Conservation (phyloP, 1,284 basidiomycete genomes). For the Exobasidium cylindrosporum region DNA sequence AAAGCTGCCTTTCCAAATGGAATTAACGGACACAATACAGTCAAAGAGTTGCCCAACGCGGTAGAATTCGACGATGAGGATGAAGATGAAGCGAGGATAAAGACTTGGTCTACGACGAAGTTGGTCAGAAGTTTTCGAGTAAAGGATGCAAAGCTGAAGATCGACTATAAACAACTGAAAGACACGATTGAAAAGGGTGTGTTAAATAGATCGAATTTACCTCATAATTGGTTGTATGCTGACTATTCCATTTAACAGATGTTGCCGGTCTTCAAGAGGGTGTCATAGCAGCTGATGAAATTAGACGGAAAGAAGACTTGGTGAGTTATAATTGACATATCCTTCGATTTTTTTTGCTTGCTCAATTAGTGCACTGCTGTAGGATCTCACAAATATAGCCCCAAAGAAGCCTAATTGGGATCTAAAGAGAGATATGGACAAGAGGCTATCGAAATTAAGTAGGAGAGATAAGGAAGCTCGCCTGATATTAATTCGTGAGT, state of each 20-base stretch:
- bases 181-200: slow-evolving; percentile 79
- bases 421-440: slow-evolving; percentile 87
- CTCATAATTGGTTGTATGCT: background rate
- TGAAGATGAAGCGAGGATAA: slow-evolving; percentile 10
- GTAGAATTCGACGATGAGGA: slow-evolving; percentile 9
- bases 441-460: slow-evolving; percentile 82
- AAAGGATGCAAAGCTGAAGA: slow-evolving; percentile 34
- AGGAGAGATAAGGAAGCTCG: slow-evolving; percentile 86
- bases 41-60: background rate
- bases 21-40: background rate
- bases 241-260: slow-evolving; percentile 6
- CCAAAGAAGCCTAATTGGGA: slow-evolving; percentile 97
- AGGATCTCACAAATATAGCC: slow-evolving; percentile 88
- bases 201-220: background rate
- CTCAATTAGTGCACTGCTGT: background rate
- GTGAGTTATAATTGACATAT: background rate
- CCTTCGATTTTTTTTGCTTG: background rate
- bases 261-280: slow-evolving; percentile 78
- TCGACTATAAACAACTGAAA: slow-evolving; percentile 62
- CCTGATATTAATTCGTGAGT: slow-evolving; percentile 78
- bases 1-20: background rate
- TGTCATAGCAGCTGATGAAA: slow-evolving; percentile 81
- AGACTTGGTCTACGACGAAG: slow-evolving; percentile 9
- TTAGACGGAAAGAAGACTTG: slow-evolving; percentile 72
- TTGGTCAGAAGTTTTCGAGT: slow-evolving; percentile 42